Evolutionary conservation across 345 rosid genomes (phyloP), one percentile per base, ranked within the genome.

Genomic region (Salix exigua): DNA sequence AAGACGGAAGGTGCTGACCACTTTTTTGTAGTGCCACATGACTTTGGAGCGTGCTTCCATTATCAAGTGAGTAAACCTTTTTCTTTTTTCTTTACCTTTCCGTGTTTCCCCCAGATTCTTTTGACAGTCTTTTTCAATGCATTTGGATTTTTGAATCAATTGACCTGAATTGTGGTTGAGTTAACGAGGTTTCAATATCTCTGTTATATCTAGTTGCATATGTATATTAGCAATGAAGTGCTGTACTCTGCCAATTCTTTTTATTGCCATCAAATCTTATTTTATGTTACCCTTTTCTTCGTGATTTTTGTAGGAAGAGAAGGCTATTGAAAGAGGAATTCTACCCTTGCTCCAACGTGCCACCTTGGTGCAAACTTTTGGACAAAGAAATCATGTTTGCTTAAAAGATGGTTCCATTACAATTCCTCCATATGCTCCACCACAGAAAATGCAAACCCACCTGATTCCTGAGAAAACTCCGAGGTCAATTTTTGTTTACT

Each of bases 361-460:
- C 61, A 91, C 97, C 14, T 84, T 95, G 84, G 98, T 93, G 75
- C 99, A 95, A 73, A 95, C 98, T 51, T 93, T 95, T 81, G 99
- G 99, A 73, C 99, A 95, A 70, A 84, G 90, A 70, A 95, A 95
- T 85, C 98, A 95, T 73, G 99, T 95, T 68, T 93, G 98, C 86
- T 84, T 90, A 75, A 91, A 91, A 14, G 81, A 88, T 55, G 98
- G 98, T 71, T 91, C 98, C 2, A 93, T 95, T 75, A 95, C 91
- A 26, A 86, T 91, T 79, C 99, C 99, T 28, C 98, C 98, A 40
- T 95, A 87, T 86, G 98, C 99, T 55, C 99, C 99, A 8, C 94
- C 97, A 17, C 98, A 91, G 76, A 95, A 95, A 82, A 95, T 95
- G 96, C 91, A 89, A 71, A 80, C 96, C 60, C 98, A 88, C 84